These are phyloP conservation scores for Coemansia sp. DNA, from an alignment of 192 early-diverging fungal species.

Conservation along the genomic window DNA sequence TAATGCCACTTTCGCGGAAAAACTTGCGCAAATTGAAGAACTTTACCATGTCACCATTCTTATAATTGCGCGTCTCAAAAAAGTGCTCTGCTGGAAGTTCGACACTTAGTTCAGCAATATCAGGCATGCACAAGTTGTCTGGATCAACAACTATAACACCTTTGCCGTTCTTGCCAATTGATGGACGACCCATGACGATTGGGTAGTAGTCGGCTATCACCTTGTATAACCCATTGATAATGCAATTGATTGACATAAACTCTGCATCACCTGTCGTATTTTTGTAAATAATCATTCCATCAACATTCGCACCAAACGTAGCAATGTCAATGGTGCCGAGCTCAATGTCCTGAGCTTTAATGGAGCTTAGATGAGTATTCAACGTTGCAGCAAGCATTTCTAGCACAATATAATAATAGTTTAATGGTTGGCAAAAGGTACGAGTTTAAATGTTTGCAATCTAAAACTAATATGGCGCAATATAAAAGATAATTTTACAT, in stretches of 20 bases:
- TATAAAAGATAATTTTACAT: too few relatives aligned
- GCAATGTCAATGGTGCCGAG: constrained; percentile 39
- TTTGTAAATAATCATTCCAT: constrained; percentile 37
- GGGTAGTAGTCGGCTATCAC: constrained; percentile 49
- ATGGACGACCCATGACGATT: constrained; percentile 31
- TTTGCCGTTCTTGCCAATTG: constrained; percentile 22
- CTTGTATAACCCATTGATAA: constrained; percentile 26
- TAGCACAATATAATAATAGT: not conserved
- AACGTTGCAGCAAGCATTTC: not conserved
- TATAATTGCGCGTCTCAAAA: constrained; percentile 10
- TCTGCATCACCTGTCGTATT: constrained; percentile 3
- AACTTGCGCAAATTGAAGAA: constrained; percentile 48
- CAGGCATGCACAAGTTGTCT: constrained; percentile 31
- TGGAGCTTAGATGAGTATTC: not conserved
- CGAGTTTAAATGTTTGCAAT: too few relatives aligned
- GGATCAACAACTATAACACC: constrained; percentile 34
- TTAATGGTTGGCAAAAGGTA: not conserved
- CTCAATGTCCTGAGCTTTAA: constrained; percentile 38
- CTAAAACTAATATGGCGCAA: too few relatives aligned
- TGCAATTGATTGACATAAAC: constrained; percentile 35
- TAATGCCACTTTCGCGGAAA: constrained; percentile 23
- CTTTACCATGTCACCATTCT: constrained; percentile 1
- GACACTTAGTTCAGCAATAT: constrained; percentile 29
- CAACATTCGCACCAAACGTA: constrained; percentile 23
- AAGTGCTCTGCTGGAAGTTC: constrained; percentile 31